Base-by-base conservation (phyloP, 805 yeast genomes). In the Yarrowia deformans region DNA sequence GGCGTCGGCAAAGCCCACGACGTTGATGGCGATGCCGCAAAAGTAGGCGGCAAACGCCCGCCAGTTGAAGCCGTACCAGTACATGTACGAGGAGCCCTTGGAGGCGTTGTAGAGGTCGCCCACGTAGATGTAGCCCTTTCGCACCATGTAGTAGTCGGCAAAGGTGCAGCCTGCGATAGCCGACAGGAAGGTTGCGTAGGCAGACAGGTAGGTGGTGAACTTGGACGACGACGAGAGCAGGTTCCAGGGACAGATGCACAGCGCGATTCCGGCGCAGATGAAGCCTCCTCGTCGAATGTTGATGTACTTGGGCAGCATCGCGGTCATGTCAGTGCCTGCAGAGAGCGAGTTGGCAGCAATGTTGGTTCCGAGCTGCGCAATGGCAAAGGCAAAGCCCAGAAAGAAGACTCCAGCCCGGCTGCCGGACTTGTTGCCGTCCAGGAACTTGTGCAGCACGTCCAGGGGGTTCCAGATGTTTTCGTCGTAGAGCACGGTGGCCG, bases 1-100 rank as follows among this genome's bases (percentile, higher is more conserved):
- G 10, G 93, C 92, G 72, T 97, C 81, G 8, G 89, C 94, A 74
- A 92, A 92, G 1, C 97, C 97, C 23, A 90, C 90, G 75, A 92
- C 88, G 74, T 91, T 92, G 58, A 97, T 95, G 43, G 87, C 81
- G 70, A 93, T 88, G 69, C 97, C 97, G 72, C 88, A 83, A 72
- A 92, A 77, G 77, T 92, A 92, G 0, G 97, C 95, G 40, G 83
- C 86, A 72, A 85, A 87, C 1, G 94, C 97, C 77, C 97, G 84
- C 95, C 96, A 90, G 76, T 91, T 91, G 77, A 86, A 73, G 48
- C 97, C 97, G 60, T 81, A 79, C 74, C 84, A 83, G 79, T 85
- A 91, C 79, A 84, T 84, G 80, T 92, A 93, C 69, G 80, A 77
- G 8, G 82, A 75, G 40, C 80, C 79, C 6, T 79, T 77, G 72